A percentile compares a stretch with the other conserved stretches of the same genome.
phyloP scores from a whole-genome alignment of 345 rosid genomes.

The Cardamine chenopodiifolia region DNA sequence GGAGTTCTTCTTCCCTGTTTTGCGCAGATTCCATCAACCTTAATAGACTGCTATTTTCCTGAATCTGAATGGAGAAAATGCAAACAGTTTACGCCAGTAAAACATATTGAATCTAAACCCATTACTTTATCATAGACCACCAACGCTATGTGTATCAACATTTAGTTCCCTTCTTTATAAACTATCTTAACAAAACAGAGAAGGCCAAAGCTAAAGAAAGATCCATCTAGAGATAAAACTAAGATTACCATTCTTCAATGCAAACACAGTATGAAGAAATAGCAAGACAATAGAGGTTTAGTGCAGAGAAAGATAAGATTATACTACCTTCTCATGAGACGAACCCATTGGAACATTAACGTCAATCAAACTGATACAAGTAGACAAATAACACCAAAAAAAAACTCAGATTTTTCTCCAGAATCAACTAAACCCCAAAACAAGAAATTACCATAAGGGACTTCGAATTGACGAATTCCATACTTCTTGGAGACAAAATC shows the following conservation, averaged over 20 bases:
- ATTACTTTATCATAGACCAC: conserved; percentile 7
- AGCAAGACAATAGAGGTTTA: neutral
- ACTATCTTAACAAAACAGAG: neutral
- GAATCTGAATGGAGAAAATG: conserved; percentile 2
- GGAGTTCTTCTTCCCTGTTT: neutral
- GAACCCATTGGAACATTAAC: neutral
- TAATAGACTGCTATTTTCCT: neutral
- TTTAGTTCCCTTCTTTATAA: neutral
- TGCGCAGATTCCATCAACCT: neutral
- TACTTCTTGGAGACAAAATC: neutral
- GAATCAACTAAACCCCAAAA: neutral
- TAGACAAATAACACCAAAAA: neutral
- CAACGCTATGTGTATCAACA: neutral
- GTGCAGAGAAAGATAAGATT: neutral
- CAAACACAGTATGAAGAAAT: neutral
- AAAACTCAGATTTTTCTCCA: neutral
- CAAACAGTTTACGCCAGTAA: neutral
- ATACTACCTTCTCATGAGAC: neutral
- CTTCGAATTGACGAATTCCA: neutral
- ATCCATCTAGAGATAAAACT: neutral
- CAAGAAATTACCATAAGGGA: neutral
- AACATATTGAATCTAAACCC: neutral
- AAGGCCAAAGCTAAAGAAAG: neutral
- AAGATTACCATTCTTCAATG: neutral
- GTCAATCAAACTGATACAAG: neutral